Base-by-base conservation (phyloP, 352 stramenopile species). In the Albugo candida region DNA sequence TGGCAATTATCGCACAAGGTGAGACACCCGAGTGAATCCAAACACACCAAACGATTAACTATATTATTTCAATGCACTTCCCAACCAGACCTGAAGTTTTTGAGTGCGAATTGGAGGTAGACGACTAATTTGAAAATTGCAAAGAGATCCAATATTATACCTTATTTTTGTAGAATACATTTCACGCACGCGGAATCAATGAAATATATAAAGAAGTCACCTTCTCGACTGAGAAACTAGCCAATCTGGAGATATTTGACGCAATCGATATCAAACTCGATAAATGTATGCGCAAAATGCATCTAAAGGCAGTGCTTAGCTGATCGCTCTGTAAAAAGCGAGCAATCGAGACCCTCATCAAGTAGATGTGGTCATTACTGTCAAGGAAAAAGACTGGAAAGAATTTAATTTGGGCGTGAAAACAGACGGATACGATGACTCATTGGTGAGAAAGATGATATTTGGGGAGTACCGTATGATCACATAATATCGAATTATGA, bases 1-100 rank as follows among this genome's bases (percentile, higher is more conserved):
- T 59, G 79, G 79, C 39, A 92, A 89, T 59, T 74, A 87, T 40
- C 73, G 79, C 53, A 89, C 79, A 42, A 89, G 81, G 79, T 88
- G 45, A 38, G 63, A 58, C 10, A 36, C 2, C 5, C 12, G 35
- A 13, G 11, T 13, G 17, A 10, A 10, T 43, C 19, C 36, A 20
- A 0, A 36, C 46, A 13, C 45, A 43, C 36, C 36, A 41, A 10
- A 19, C 20, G 38, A 43, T 3, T 8, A 19, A 43, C 20, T 43
- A 10, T 3, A 3, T 43, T 43, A 43, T 43, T 8, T 10, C 3
- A 43, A 19, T 24, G 8, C 8, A 24, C 3, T 10, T 24, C 3
- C 8, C 21, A 14, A 45, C 17, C 51, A 92, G 79, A 48, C 63
- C 76, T 11, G 56, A 85, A 43, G 70, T 92, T 51, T 89, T 92